Percentiles rank a stretch among this genome's conserved stretches.
Evolutionary conservation across 2,329 filamentous ascomycete species (phyloP).

Genomic region (Macroventuria anomochaeta): DNA sequence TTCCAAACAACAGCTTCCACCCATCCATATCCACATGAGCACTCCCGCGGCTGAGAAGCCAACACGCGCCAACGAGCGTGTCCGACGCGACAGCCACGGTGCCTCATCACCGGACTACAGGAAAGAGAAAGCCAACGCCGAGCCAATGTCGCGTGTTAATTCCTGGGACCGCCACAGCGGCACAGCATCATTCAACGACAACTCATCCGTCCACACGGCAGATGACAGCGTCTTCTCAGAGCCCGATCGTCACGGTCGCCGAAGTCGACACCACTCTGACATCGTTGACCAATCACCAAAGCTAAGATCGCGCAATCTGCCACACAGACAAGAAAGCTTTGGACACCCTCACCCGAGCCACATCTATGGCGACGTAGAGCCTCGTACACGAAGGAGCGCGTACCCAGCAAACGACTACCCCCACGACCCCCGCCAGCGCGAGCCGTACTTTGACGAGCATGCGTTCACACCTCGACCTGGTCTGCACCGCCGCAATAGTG

Average conservation of each 20-base stretch:
- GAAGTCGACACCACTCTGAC: constrained; percentile 1
- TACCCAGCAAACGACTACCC: constrained; percentile 21
- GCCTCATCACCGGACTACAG: constrained; percentile 18
- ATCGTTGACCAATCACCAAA: constrained; percentile 1
- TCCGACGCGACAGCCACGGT: constrained; percentile 16
- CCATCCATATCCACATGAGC: constrained; percentile 33
- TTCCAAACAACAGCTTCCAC: constrained; percentile 21
- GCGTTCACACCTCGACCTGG: constrained; percentile 5
- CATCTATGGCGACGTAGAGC: constrained; percentile 17
- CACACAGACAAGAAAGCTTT: neutral
- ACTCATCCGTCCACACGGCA: constrained; percentile 28
- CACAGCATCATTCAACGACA: constrained; percentile 25
- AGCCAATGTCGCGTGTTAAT: constrained; percentile 27
- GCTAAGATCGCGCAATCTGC: constrained; percentile 3
- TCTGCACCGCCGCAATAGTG: constrained; percentile 21
- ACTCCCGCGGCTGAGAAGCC: constrained; percentile 20
- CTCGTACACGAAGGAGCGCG: neutral
- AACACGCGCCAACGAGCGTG: constrained; percentile 13
- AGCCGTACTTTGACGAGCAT: constrained; percentile 16
- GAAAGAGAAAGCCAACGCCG: constrained; percentile 12
- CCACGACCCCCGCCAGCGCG: constrained; percentile 5
- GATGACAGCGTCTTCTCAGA: constrained; percentile 31
- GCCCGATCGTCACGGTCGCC: constrained; percentile 14
- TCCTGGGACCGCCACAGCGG: constrained; percentile 32
- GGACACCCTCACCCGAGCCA: constrained; percentile 15